Conservation (phyloP, 352 stramenopile genomes). For the Globisporangium uncinulatum region DNA sequence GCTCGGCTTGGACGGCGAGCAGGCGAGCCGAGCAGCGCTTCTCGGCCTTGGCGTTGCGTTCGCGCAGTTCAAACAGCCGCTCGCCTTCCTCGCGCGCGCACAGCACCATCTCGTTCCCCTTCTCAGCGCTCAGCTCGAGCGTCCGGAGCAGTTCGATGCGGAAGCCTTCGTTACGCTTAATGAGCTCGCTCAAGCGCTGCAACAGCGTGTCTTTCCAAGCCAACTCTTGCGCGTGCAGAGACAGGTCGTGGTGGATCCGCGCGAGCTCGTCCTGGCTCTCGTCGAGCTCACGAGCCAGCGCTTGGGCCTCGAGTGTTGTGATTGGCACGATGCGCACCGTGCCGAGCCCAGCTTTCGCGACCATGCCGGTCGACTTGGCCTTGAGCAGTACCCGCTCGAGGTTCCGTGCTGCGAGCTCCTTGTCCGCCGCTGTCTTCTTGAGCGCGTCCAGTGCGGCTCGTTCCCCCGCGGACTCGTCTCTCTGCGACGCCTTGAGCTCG, state of each 20-base stretch:
- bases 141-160: constrained; percentile 35
- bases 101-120: constrained; percentile 55
- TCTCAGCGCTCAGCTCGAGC: constrained; percentile 26
- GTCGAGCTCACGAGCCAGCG: constrained; percentile 35
- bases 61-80: constrained; percentile 33
- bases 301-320: constrained; percentile 32
- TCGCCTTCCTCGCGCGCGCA: constrained; percentile 53
- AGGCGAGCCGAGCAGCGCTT: constrained; percentile 26
- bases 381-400: constrained; percentile 60
- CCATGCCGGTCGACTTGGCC: constrained; percentile 58
- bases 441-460: constrained; percentile 25
- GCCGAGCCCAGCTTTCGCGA: constrained; percentile 61
- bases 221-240: constrained; percentile 32
- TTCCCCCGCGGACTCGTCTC: constrained; percentile 31
- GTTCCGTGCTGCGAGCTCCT: constrained; percentile 47
- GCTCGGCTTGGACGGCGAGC: constrained; percentile 29
- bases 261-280: constrained; percentile 40
- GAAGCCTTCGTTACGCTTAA: constrained; percentile 70
- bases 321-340: constrained; percentile 67
- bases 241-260: constrained; percentile 30
- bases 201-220: constrained; percentile 60
- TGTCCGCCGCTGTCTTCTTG: constrained; percentile 17
- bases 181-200: constrained; percentile 55
- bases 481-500: constrained; percentile 47
- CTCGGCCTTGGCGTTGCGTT: constrained; percentile 17